Evolutionary conservation across 768 basidiomycete genomes (phyloP).

Genomic region (Calocybe gangraenosa): DNA sequence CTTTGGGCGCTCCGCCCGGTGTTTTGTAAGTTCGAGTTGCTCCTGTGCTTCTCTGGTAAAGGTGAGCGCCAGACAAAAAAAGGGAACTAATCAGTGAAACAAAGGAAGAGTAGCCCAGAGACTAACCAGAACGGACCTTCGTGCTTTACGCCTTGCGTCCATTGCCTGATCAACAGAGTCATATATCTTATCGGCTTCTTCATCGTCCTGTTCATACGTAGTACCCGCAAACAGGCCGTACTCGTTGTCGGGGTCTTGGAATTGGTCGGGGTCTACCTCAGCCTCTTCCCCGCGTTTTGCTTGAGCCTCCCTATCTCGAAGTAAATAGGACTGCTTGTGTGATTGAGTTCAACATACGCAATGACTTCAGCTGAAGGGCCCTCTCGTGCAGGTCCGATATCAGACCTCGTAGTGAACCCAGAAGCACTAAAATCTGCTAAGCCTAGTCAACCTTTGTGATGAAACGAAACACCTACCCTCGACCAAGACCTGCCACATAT

Average conservation of each 20-base stretch:
- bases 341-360: constrained; percentile 51
- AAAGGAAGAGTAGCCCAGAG: constrained; percentile 18
- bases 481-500: constrained; percentile 97
- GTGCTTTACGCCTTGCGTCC: constrained; percentile 77
- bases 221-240: constrained; percentile 93
- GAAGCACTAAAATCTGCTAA: constrained; percentile 61
- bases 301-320: constrained; percentile 72
- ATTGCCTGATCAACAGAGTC: constrained; percentile 88
- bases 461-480: constrained; percentile 59
- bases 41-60: constrained; percentile 28
- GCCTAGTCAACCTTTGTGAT: constrained; percentile 1
- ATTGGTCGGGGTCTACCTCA: constrained; percentile 86
- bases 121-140: constrained; percentile 67
- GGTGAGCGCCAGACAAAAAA: constrained; percentile 6
- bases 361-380: constrained; percentile 89
- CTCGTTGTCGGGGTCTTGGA: constrained; percentile 97
- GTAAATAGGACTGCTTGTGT: neutral
- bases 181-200: constrained; percentile 95
- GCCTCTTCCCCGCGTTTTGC: constrained; percentile 83
- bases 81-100: constrained; percentile 21
- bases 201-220: constrained; percentile 95
- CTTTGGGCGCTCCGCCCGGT: constrained; percentile 86
- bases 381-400: constrained; percentile 97
- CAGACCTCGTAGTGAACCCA: constrained; percentile 95
- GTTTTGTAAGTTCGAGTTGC: constrained; percentile 41